Base-by-base conservation (phyloP, 176 grass and related monocot genomes). In the Oryza glaberrima region DNA sequence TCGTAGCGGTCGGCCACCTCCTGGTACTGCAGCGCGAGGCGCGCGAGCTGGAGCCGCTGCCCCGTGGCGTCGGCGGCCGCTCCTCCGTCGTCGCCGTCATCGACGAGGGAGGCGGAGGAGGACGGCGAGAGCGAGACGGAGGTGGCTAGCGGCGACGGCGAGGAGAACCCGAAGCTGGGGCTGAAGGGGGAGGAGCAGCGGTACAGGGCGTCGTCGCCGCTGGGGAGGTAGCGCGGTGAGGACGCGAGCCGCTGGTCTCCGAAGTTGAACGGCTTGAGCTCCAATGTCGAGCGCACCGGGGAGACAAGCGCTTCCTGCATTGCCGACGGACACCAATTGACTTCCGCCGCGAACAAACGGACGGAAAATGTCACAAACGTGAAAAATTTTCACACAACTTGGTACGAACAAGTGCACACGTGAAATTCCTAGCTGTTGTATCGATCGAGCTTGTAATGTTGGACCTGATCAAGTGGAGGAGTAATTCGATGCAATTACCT, bases 1-100 rank as follows among this genome's bases (percentile, higher is more conserved):
- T 96, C 96, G 83, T 99, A 99, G 82, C 90, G 86, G 26, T 99
- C 92, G 54, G 86, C 83, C 75, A 96, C 91, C 75, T 91, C 90
- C 84, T 89, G 97, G 82, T 94, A 99, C 81, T 92, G 93, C 88
- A 94, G 93, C 76, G 89, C 82, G 69, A 98, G 89, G 14, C 88
- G 93, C 43, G 93, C 91, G 25, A 98, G 86, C 85, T 91, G 92
- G 65, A 96, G 91, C 47, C 79, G 77, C 67, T 94, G 92, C 45
- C 88, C 94, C 35, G 91, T 90, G 65, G 84, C 47, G 40, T 76
- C 51, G 40, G 70, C 43, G 73, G 28, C 26, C 0, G 70, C 70
- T 1, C 26, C 76, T 7, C 23, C 69, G 40, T 83, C 78, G 28
- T 85, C 86, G 0, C 77, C 78, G 6, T 86, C 92, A 26, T 91